phyloP scores from a whole-genome alignment of 495 filamentous ascomycete genomes.

The Astrothelium macrocarpum region DNA sequence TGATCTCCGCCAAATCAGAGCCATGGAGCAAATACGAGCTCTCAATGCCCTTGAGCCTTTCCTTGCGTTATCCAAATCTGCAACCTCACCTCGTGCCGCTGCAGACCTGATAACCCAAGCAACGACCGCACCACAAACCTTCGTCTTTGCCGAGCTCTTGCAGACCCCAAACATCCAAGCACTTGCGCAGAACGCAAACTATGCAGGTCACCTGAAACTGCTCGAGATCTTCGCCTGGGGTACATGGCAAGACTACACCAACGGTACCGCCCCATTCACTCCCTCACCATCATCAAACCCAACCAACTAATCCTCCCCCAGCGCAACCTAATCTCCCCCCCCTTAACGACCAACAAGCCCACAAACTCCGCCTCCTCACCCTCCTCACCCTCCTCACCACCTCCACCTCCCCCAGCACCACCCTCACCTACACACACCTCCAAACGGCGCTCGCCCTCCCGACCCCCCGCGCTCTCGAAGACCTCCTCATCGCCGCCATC shows the following conservation, averaged over 20 bases:
- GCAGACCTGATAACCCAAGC: constrained; percentile 81
- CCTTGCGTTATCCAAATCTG: constrained; percentile 76
- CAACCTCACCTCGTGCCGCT: constrained; percentile 70
- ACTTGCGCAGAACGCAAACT: constrained; percentile 48
- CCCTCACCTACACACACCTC: constrained; percentile 65
- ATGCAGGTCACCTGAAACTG: constrained; percentile 52
- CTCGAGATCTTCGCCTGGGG: constrained; percentile 92
- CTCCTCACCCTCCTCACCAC: constrained; percentile 61
- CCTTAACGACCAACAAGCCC: constrained; percentile 60
- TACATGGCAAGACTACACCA: constrained; percentile 64
- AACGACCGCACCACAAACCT: constrained; percentile 78
- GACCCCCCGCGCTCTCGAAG: constrained; percentile 65
- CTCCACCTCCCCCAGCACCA: constrained; percentile 43
- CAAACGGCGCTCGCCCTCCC: constrained; percentile 56
- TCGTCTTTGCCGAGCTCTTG: constrained; percentile 89
- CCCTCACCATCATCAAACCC: neutral
- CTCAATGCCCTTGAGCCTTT: constrained; percentile 78
- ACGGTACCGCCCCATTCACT: constrained; percentile 36
- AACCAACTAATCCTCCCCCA: constrained; percentile 18
- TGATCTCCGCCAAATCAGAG: constrained; percentile 10
- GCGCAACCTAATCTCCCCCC: constrained; percentile 53
- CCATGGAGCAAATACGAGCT: constrained; percentile 79
- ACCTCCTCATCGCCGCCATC: constrained; percentile 79
- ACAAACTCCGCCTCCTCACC: constrained; percentile 85
- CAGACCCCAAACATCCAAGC: constrained; percentile 71